Conservation (phyloP, 1,139 yeast species). For the Arxiozyma telluris region DNA sequence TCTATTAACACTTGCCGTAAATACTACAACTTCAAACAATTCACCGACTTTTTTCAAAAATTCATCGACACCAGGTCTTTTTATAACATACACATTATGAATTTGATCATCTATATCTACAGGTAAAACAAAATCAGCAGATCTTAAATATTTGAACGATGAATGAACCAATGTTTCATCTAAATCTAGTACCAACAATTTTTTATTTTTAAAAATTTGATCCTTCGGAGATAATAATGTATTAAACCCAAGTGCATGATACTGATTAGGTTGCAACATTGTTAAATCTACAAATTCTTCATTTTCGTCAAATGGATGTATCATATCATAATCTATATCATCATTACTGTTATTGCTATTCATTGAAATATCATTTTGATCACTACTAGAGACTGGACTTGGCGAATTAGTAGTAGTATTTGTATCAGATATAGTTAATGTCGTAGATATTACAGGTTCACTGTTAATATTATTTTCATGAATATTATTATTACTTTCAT, state of each 20-base stretch:
- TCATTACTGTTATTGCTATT: constrained; percentile 1
- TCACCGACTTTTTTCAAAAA: constrained; percentile 77
- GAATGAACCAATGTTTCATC: constrained; percentile 97
- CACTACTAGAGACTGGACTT: neutral
- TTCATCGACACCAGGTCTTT: constrained; percentile 97
- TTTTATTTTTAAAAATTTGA: constrained; percentile 42
- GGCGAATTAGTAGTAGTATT: constrained; percentile 1
- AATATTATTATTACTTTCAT: neutral
- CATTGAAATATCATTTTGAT: constrained; percentile 2
- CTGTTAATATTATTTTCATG: neutral
- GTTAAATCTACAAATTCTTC: constrained; percentile 42
- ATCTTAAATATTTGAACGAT: constrained; percentile 80
- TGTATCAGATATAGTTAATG: neutral
- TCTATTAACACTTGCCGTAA: constrained; percentile 90
- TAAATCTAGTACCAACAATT: constrained; percentile 82
- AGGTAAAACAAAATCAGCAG: constrained; percentile 93
- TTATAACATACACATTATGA: constrained; percentile 91
- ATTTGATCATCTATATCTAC: constrained; percentile 82
- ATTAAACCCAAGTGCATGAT: constrained; percentile 50
- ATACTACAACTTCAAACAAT: constrained; percentile 87
- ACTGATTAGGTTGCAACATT: constrained; percentile 62
- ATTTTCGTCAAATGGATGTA: constrained; percentile 11
- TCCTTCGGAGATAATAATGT: constrained; percentile 50
- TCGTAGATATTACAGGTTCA: neutral
- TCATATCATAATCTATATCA: constrained; percentile 14